Evolutionary conservation across 805 yeast genomes (phyloP).

Genomic region (Candida chauliodis): DNA sequence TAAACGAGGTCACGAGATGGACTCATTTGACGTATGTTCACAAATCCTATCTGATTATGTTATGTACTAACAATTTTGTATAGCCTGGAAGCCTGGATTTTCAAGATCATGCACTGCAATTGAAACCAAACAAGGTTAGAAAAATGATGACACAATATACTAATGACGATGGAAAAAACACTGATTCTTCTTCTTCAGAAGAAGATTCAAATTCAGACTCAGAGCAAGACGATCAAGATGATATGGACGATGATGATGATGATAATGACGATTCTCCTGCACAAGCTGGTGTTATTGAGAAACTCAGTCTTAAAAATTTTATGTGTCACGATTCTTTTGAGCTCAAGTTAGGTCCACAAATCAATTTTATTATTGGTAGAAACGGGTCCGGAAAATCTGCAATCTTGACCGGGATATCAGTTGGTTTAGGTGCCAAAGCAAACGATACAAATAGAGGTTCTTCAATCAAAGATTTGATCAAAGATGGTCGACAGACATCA

Average conservation of each 20-base stretch:
- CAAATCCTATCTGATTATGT: too few relatives aligned
- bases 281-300: constrained; percentile 65
- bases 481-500: constrained; percentile 72
- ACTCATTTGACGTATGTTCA: constrained; percentile 5
- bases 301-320: constrained; percentile 64
- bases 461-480: constrained; percentile 64
- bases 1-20: background rate
- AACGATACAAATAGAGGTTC: constrained; percentile 82
- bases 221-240: constrained; percentile 4
- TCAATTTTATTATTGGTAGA: constrained; percentile 84
- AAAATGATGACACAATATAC: constrained; percentile 6
- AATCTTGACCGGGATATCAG: constrained; percentile 78
- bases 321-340: constrained; percentile 88
- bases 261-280: constrained; percentile 20
- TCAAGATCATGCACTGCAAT: constrained; percentile 7
- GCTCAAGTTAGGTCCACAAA: constrained; percentile 68
- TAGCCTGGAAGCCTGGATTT: background rate
- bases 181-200: background rate
- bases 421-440: constrained; percentile 88
- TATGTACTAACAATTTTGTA: too few relatives aligned
- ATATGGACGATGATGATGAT: constrained; percentile 4
- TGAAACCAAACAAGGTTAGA: background rate
- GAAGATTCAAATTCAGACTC: constrained; percentile 5
- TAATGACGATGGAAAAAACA: background rate
- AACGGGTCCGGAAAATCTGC: constrained; percentile 94